Conservation (phyloP, 768 basidiomycete species). For the Calocybe indica region DNA sequence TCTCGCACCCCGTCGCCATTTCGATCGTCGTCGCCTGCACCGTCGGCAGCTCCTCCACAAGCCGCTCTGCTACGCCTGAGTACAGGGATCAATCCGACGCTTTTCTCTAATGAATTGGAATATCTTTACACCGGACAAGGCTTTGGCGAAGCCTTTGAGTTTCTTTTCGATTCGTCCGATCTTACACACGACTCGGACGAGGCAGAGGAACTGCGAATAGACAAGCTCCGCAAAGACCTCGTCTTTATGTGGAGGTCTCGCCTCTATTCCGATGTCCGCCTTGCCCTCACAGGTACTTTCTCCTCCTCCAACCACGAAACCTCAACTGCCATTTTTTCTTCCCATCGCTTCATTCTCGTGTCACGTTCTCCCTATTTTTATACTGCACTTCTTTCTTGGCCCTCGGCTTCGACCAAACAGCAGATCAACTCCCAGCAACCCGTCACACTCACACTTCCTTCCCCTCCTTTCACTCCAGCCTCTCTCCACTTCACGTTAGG, state of each 20-base stretch:
- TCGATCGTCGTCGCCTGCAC: slow-evolving; percentile 42
- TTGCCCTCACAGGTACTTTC: slow-evolving; percentile 69
- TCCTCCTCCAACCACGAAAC: slow-evolving; percentile 58
- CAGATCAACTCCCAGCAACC: slow-evolving; percentile 33
- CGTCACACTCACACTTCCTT: slow-evolving; percentile 67
- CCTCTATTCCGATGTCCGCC: slow-evolving; percentile 87
- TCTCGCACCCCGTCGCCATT: slow-evolving; percentile 26
- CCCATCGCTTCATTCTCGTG: slow-evolving; percentile 89
- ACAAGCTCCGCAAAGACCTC: slow-evolving; percentile 88
- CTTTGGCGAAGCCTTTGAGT: slow-evolving; percentile 83
- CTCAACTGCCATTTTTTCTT: slow-evolving; percentile 80
- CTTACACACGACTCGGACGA: slow-evolving; percentile 40
- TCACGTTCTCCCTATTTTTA: slow-evolving; percentile 89
- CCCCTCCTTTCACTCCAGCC: slow-evolving; percentile 92
- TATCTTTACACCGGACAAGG: slow-evolving; percentile 93
- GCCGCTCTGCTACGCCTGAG: slow-evolving; percentile 52
- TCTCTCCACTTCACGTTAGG: slow-evolving; percentile 92
- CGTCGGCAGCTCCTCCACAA: slow-evolving; percentile 32
- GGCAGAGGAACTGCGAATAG: slow-evolving; percentile 51
- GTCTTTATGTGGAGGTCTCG: slow-evolving; percentile 97
- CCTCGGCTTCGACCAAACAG: slow-evolving; percentile 16
- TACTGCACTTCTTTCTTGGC: slow-evolving; percentile 68
- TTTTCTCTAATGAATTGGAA: slow-evolving; percentile 89
- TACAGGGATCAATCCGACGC: slow-evolving; percentile 64
- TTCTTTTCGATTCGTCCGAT: slow-evolving; percentile 70